Base-by-base conservation (phyloP, 306 rosid genomes). In the Heteromeles arbutifolia region DNA sequence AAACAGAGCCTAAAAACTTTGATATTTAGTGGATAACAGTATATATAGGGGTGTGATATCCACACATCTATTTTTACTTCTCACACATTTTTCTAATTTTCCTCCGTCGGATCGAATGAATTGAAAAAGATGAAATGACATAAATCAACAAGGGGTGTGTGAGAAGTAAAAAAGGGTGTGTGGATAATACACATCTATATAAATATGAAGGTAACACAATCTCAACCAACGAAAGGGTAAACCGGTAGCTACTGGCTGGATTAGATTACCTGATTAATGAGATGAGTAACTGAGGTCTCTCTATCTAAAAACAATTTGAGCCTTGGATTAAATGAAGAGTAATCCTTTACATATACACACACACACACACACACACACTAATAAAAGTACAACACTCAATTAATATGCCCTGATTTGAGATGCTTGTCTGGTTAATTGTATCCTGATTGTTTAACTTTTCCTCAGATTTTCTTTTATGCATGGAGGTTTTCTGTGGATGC, bases 121-220 rank as follows among this genome's bases (percentile, higher is more conserved):
- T 34, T 34, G 2, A 34, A 34, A 2, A 34, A 6, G 2, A 34
- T 34, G 39, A 34, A 34, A 34, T 34, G 39, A 34, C 9, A 34
- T 8, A 34, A 34, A 34, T 34, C 9, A 34, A 34, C 39, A 34
- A 0, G 0, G 9, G 0, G 9, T 34, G 39, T 34, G 39, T 34
- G 8, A 34, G 8, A 34, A 34, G 39, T 34, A 34, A 34, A 34
- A 34, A 34, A 0, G 0, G 0, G 0, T 34, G 8, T 34, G 39
- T 34, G 9, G 39, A 34, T 34, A 34, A 34, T 0, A 34, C 9
- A 34, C 0, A 1, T 9, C 39, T 34, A 6, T 7, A 34, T 34
- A 34, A 32, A 34, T 34, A 59, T 12, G 31, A 59, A 25, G 39
- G 21, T 62, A 26, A 28, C 39, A 62, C 39, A 65, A 29, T 19